phyloP scores from a whole-genome alignment of 768 basidiomycete species.

The Naganishia vaughanmartiniae region DNA sequence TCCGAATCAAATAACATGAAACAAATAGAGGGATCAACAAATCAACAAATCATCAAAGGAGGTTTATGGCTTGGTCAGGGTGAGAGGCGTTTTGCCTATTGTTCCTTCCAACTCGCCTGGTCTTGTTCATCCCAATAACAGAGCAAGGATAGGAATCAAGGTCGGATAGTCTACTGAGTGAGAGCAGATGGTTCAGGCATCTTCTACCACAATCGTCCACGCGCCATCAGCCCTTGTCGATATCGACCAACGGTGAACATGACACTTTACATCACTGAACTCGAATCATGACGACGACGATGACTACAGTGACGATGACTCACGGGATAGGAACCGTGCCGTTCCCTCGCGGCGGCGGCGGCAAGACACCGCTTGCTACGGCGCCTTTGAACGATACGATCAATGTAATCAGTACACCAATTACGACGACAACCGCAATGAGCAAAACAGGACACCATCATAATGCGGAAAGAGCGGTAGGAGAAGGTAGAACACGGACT shows the following conservation, averaged over 20 bases:
- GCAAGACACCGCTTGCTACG: slow-evolving; percentile 2
- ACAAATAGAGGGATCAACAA: no score
- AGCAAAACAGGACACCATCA: background rate
- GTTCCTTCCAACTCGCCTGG: no score
- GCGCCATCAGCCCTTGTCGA: background rate
- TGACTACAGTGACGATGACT: background rate
- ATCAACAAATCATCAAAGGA: no score
- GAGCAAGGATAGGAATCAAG: no score
- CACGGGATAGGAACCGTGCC: background rate
- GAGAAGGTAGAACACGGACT: background rate
- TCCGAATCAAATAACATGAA: no score
- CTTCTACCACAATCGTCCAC: slow-evolving; percentile 1
- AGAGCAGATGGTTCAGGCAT: slow-evolving; percentile 6
- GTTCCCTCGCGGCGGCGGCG: background rate
- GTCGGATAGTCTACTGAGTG: no score
- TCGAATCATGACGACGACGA: background rate
- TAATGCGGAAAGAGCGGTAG: background rate
- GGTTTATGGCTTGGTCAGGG: no score
- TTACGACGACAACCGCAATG: background rate
- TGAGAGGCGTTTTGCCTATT: no score
- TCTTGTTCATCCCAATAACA: no score
- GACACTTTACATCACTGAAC: background rate
- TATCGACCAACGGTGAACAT: background rate
- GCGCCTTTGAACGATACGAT: slow-evolving; percentile 18
- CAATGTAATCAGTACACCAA: background rate